phyloP scores from a whole-genome alignment of 78 protist genomes.

The Thecamonas trahens region DNA sequence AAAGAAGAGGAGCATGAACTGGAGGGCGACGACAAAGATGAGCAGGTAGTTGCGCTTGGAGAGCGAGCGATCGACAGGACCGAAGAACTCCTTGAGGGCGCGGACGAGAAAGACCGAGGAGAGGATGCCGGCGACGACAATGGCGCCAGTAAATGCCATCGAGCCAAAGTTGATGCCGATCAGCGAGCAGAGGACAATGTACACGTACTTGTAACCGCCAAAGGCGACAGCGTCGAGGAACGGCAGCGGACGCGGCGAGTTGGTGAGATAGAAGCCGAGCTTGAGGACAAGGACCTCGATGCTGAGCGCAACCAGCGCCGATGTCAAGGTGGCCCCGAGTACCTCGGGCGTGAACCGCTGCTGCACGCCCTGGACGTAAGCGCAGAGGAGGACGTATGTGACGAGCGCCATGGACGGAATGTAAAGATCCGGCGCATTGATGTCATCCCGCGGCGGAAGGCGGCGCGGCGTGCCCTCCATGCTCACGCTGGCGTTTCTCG shows the following conservation, averaged over 20 bases:
- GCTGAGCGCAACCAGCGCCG: conserved; percentile 32
- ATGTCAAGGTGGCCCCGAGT: conserved; percentile 32
- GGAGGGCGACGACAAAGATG: too few relatives aligned
- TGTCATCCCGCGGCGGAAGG: conserved; percentile 66
- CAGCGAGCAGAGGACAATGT: too few relatives aligned
- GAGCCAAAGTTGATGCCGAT: too few relatives aligned
- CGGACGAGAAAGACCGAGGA: too few relatives aligned
- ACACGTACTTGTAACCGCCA: conserved; percentile 61
- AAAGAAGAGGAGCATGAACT: too few relatives aligned
- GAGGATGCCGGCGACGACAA: too few relatives aligned
- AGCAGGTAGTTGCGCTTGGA: too few relatives aligned
- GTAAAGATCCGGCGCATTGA: conserved; percentile 80
- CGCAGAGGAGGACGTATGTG: conserved; percentile 64
- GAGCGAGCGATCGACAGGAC: too few relatives aligned
- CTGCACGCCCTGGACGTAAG: conserved; percentile 42
- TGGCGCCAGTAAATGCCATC: too few relatives aligned
- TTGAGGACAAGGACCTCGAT: conserved; percentile 34
- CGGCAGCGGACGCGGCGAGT: conserved; percentile 36
- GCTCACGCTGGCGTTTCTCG: conserved; percentile 24
- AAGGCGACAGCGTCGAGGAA: conserved; percentile 48
- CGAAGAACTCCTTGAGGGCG: too few relatives aligned
- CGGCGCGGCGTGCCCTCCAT: conserved; percentile 20
- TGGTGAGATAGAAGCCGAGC: conserved; percentile 43
- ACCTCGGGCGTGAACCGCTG: conserved; percentile 46
- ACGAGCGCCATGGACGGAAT: conserved; percentile 76